A percentile compares a stretch with the other conserved stretches of the same genome.
phyloP scores from a whole-genome alignment of 2,329 filamentous ascomycete genomes.

The Albifimbria verrucaria region DNA sequence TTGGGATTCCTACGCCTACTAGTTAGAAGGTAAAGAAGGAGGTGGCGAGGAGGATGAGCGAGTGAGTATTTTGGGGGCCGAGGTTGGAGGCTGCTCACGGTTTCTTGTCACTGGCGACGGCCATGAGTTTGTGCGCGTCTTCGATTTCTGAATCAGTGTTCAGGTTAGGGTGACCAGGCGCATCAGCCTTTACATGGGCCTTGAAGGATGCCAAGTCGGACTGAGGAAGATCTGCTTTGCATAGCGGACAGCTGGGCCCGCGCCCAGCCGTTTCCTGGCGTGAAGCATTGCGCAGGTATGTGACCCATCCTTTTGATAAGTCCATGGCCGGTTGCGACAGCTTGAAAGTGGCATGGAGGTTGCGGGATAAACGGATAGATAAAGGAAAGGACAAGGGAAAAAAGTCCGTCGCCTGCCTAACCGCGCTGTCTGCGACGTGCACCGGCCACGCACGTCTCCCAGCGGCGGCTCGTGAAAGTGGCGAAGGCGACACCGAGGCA shows the following conservation, averaged over 20 bases:
- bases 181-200: slow-evolving; percentile 17
- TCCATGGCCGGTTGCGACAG: not conserved
- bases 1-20: not conserved
- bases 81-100: not conserved
- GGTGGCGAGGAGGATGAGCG: not conserved
- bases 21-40: not conserved
- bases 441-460: no score
- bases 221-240: slow-evolving; percentile 18
- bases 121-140: slow-evolving; percentile 18
- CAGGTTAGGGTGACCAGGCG: slow-evolving; percentile 14
- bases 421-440: no score
- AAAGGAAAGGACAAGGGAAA: not conserved
- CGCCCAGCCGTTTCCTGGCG: slow-evolving; percentile 12
- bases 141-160: slow-evolving; percentile 20
- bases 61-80: no score
- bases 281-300: slow-evolving; percentile 10
- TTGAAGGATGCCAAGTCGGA: slow-evolving; percentile 20
- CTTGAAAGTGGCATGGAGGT: not conserved
- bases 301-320: slow-evolving; percentile 13
- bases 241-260: slow-evolving; percentile 16
- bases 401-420: not conserved
- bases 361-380: not conserved
- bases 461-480: no score
- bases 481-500: no score
- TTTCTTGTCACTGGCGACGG: slow-evolving; percentile 6